Conservation (phyloP, 2,329 filamentous ascomycete species). For the Huntiella omanensis region DNA sequence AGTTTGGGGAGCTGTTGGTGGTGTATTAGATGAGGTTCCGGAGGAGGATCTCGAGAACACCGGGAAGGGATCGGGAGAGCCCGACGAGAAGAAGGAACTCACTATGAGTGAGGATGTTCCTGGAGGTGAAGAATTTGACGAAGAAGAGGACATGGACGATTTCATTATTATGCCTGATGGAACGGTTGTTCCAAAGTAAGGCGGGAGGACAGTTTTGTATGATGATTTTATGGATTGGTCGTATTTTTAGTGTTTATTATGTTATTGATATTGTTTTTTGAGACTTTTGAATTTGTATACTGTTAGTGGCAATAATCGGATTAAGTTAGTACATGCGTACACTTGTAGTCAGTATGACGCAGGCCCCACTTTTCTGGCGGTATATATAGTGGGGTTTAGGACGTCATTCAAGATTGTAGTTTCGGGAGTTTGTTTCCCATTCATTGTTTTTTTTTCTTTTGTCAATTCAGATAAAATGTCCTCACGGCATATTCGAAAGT, state of each 20-base stretch:
- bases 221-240: neutral
- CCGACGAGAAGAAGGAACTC: neutral
- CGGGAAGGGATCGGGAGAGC: neutral
- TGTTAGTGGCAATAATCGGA: neutral
- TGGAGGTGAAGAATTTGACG: constrained; percentile 3
- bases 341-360: too few relatives aligned
- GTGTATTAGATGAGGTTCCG: constrained; percentile 20
- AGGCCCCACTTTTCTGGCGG: too few relatives aligned
- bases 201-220: neutral
- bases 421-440: neutral
- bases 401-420: too few relatives aligned
- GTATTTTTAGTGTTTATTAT: neutral
- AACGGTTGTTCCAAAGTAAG: constrained; percentile 7
- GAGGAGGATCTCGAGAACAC: neutral
- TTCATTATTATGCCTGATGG: constrained; percentile 11
- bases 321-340: neutral
- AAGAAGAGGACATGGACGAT: constrained; percentile 10
- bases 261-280: neutral
- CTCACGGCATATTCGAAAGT: constrained; percentile 31
- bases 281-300: neutral
- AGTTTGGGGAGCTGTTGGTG: constrained; percentile 40
- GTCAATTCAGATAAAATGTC: constrained; percentile 22
- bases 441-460: neutral
- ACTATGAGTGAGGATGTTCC: constrained; percentile 4
- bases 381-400: too few relatives aligned